These are phyloP conservation scores for Penicillium pancosmium DNA, from an alignment of 495 filamentous ascomycete genomes.

Conservation along the genomic window DNA sequence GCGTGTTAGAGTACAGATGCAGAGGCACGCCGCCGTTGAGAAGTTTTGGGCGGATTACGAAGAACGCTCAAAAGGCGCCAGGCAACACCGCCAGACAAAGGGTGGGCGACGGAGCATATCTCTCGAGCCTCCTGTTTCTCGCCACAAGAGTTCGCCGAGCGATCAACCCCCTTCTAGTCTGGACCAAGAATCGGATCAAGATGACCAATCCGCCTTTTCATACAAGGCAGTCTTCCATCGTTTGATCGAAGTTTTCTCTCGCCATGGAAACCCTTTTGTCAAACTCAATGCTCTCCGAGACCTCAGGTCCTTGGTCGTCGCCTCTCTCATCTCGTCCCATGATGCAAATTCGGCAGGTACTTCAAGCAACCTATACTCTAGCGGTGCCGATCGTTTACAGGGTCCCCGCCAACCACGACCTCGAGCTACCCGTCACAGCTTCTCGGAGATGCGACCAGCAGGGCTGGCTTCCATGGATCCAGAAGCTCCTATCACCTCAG, in stretches of 20 bases:
- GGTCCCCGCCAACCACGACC: constrained; percentile 10
- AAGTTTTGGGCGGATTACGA: constrained; percentile 48
- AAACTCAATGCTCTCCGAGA: constrained; percentile 86
- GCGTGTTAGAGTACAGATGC: constrained; percentile 75
- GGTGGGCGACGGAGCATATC: constrained; percentile 40
- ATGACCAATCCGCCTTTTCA: constrained; percentile 54
- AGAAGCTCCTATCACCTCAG: constrained; percentile 24
- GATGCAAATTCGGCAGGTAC: constrained; percentile 37
- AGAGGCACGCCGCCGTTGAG: constrained; percentile 56
- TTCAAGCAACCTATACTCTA: neutral
- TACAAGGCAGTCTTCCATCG: constrained; percentile 76
- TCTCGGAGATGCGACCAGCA: constrained; percentile 30
- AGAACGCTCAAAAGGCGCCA: constrained; percentile 29
- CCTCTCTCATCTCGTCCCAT: constrained; percentile 63
- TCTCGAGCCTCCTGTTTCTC: constrained; percentile 19
- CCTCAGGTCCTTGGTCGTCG: constrained; percentile 77
- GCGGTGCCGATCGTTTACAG: constrained; percentile 10
- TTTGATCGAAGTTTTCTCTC: constrained; percentile 83
- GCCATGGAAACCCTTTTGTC: constrained; percentile 82
- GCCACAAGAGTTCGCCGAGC: neutral
- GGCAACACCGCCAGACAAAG: constrained; percentile 26
- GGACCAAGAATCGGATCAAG: neutral
- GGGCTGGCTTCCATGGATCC: constrained; percentile 21
- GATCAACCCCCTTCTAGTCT: neutral
- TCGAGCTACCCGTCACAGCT: constrained; percentile 38